Evolutionary conservation across 164 flowering plant species (phyloP).

Genomic region (Paratinospora sagittata): DNA sequence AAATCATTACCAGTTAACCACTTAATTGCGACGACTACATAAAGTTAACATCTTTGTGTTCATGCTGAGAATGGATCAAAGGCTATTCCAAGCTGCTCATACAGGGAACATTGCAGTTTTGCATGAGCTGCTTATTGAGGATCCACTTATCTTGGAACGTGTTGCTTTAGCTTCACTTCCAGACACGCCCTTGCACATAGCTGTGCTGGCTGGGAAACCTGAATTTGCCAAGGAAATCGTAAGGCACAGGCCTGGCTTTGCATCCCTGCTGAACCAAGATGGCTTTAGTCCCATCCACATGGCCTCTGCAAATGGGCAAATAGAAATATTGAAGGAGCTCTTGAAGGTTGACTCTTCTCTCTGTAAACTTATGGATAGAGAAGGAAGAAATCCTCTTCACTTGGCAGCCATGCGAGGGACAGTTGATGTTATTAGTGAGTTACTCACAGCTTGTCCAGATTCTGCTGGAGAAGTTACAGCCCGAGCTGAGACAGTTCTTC

Average conservation of each 20-base stretch:
- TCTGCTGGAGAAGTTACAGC: neutral
- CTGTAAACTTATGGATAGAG: neutral
- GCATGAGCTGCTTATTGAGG: neutral
- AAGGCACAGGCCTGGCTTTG: neutral
- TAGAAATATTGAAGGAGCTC: neutral
- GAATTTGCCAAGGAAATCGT: neutral
- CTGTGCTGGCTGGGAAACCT: neutral
- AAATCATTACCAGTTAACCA: too few relatives aligned
- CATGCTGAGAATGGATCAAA: neutral
- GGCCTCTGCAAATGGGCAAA: neutral
- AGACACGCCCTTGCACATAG: neutral
- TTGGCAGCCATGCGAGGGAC: neutral
- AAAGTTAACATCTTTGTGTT: too few relatives aligned
- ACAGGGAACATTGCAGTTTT: neutral
- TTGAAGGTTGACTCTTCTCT: neutral
- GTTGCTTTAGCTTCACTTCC: neutral
- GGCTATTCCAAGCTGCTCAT: neutral
- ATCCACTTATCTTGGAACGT: neutral
- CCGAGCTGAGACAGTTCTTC: slow-evolving; percentile 9
- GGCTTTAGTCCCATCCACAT: slow-evolving; percentile 4
- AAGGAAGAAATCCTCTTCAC: neutral
- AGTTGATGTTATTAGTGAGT: neutral
- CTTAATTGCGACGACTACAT: too few relatives aligned
- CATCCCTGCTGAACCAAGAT: neutral
- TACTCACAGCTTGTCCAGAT: neutral